Evolutionary conservation across 129 eudicot genomes (phyloP), one percentile per base, ranked within the genome.

Genomic region (Lactuca saligna): DNA sequence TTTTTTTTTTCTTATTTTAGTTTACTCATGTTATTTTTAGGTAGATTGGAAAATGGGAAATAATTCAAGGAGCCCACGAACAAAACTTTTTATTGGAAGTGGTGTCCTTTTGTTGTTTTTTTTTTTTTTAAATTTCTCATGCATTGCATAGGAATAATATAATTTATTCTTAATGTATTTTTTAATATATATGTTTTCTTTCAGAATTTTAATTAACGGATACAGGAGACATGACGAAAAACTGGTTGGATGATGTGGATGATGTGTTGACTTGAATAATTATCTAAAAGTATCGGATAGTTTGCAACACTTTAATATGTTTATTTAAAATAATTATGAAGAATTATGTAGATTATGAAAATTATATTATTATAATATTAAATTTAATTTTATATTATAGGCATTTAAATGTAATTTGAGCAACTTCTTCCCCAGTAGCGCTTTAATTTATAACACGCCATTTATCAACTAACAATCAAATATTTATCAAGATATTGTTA

Each of bases 1-100:
- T n/a, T 15, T 15, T 0, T 5, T n/a, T 20, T 39, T 61, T n/a
- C 6, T 14, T 25, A 5, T 37, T 54, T 17, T 34, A 11, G 6
- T 62, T 33, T 14, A n/a, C 13, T 38, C n/a, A 34, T 59, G n/a
- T 64, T 65, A 44, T 29, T 54, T 16, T 35, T 6, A 33, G 49
- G 31, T 34, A 16, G 37, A 33, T 49, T 7, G 61, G 61, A 25
- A 58, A 50, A 61, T 17, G 61, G 29, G 37, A 49, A 68, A 17
- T 49, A 49, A 61, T 49, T 61, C 10, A 35, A 12, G 9, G 25
- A 61, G 37, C 35, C 61, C 69, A 51, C 62, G 77, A 39, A 31
- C 49, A 70, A 50, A 32, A 11, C 49, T 59, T 57, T 37, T 72
- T 25, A 15, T 35, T 51, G 20, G 20, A 13, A 61, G 15, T 49